These are phyloP conservation scores for Favolaschia claudopus DNA, from an alignment of 768 basidiomycete species.

Conservation along the genomic window DNA sequence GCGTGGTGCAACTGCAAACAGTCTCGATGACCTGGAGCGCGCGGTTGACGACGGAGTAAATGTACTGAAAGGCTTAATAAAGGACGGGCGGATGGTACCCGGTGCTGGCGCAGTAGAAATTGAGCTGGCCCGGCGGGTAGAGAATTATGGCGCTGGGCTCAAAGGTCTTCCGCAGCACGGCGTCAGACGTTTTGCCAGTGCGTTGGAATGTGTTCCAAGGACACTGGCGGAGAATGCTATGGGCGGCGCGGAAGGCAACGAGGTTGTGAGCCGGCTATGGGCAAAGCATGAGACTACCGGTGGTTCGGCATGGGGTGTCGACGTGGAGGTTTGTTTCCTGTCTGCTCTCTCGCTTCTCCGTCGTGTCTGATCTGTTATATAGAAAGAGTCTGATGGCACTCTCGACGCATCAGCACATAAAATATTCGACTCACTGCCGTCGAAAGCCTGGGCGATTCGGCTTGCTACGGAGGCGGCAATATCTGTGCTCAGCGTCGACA, in stretches of 20 bases:
- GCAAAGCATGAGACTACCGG: conserved; percentile 86
- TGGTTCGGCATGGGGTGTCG: conserved; percentile 83
- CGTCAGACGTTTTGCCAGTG: conserved; percentile 87
- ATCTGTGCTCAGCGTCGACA: conserved; percentile 93
- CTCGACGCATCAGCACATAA: conserved; percentile 65
- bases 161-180: conserved; percentile 94
- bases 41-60: conserved; percentile 97
- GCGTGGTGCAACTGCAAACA: conserved; percentile 93
- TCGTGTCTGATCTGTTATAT: conserved; percentile 6
- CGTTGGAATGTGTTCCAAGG: conserved; percentile 91
- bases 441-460: conserved; percentile 89
- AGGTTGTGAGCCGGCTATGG: conserved; percentile 88
- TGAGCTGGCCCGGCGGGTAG: conserved; percentile 87
- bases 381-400: conserved; percentile 85
- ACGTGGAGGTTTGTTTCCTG: conserved; percentile 73
- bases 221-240: conserved; percentile 96
- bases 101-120: conserved; percentile 96
- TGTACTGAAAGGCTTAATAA: conserved; percentile 91
- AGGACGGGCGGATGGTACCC: conserved; percentile 88
- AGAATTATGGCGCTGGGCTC: conserved; percentile 85
- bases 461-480: conserved; percentile 93
- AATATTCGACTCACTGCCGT: conserved; percentile 88
- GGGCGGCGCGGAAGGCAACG: conserved; percentile 90
- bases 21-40: conserved; percentile 93
- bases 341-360: not conserved